phyloP scores from a whole-genome alignment of 2,329 filamentous ascomycete genomes.

The Colletotrichum abscissum region DNA sequence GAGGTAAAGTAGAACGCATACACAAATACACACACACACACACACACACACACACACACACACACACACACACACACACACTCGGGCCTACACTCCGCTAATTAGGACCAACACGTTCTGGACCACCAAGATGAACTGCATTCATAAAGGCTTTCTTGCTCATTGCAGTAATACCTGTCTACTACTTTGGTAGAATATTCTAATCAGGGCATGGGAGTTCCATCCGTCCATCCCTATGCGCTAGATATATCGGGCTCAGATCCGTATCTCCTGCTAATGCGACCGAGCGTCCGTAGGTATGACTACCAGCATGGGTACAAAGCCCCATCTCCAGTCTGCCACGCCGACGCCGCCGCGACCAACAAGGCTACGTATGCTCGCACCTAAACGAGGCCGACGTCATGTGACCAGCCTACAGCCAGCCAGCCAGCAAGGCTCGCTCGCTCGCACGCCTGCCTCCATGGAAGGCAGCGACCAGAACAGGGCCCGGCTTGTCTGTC shows the following conservation, averaged over 20 bases:
- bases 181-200: constrained; percentile 2
- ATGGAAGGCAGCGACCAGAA: constrained; percentile 1
- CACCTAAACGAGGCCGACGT: constrained; percentile 18
- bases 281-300: background rate
- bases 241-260: background rate
- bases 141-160: background rate
- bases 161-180: constrained; percentile 5
- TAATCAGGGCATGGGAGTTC: background rate
- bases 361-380: constrained; percentile 9
- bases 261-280: background rate
- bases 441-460: background rate
- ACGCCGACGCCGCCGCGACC: background rate
- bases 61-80: background rate
- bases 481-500: background rate
- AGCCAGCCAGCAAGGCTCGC: background rate
- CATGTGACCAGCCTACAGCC: constrained; percentile 20
- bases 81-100: background rate
- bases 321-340: background rate
- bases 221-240: background rate
- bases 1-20: too few relatives aligned
- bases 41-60: background rate
- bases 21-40: background rate
- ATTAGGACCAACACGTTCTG: background rate
- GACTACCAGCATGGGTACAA: background rate
- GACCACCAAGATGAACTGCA: constrained; percentile 2